These are phyloP conservation scores for Cyberlindnera subsufficiens DNA, from an alignment of 805 yeast species.

Conservation along the genomic window DNA sequence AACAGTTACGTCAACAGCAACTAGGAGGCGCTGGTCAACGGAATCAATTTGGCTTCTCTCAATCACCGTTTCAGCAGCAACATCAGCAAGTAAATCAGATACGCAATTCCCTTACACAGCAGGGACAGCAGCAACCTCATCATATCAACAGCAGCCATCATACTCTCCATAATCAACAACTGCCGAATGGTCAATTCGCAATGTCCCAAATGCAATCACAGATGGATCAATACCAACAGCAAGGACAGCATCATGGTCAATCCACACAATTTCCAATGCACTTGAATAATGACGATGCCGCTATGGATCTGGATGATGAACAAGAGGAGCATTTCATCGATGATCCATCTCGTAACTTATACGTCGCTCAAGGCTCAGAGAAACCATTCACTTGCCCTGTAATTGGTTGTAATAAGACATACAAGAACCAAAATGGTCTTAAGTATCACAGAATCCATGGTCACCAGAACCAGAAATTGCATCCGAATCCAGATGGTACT, in stretches of 20 bases:
- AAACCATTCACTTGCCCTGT: slow-evolving; percentile 98
- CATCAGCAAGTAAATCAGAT: slow-evolving; percentile 14
- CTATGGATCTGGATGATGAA: slow-evolving; percentile 40
- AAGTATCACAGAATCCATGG: slow-evolving; percentile 95
- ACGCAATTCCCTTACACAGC: slow-evolving; percentile 9
- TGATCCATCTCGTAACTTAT: slow-evolving; percentile 92
- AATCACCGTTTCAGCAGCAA: slow-evolving; percentile 13
- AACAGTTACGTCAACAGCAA: slow-evolving; percentile 21
- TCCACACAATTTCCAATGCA: slow-evolving; percentile 30
- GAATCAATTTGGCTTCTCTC: slow-evolving; percentile 16
- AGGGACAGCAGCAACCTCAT: slow-evolving; percentile 9
- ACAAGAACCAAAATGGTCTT: slow-evolving; percentile 95
- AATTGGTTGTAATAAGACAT: slow-evolving; percentile 95
- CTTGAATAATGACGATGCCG: slow-evolving; percentile 21
- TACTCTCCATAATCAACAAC: slow-evolving; percentile 4
- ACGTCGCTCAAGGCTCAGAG: slow-evolving; percentile 89
- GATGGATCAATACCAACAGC: slow-evolving; percentile 8
- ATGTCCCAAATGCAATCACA: slow-evolving; percentile 17
- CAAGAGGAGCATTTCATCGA: slow-evolving; percentile 80
- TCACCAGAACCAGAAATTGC: slow-evolving; percentile 90
- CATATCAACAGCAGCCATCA: neutral
- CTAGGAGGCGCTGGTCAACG: slow-evolving; percentile 10
- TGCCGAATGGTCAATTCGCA: slow-evolving; percentile 12
- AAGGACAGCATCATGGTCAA: slow-evolving; percentile 10
- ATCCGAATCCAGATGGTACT: slow-evolving; percentile 89